A percentile compares a stretch with the other conserved stretches of the same genome.
Evolutionary conservation across 2,329 filamentous ascomycete species (phyloP).

Genomic region (Penicillium sp.): DNA sequence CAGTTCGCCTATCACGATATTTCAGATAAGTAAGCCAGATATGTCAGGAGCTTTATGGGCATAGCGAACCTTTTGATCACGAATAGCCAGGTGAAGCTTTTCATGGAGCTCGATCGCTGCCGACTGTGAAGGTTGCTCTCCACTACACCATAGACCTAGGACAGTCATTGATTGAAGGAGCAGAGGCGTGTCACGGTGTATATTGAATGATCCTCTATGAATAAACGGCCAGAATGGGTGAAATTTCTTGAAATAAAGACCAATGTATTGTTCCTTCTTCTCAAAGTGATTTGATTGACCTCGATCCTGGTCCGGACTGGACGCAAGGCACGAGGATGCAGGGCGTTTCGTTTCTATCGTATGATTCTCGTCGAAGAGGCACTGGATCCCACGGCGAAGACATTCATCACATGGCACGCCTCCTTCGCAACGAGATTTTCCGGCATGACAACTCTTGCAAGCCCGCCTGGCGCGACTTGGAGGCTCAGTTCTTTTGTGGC

Average conservation of each 20-base stretch:
- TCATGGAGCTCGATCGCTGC: constrained; percentile 26
- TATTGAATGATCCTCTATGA: constrained; percentile 22
- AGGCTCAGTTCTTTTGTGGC: constrained; percentile 15
- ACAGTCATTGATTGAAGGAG: constrained; percentile 30
- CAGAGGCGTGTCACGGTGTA: constrained; percentile 20
- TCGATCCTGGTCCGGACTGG: not conserved
- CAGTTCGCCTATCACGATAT: constrained; percentile 19
- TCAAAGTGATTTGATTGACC: not conserved
- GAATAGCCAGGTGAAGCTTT: constrained; percentile 22
- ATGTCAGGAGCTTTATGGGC: not conserved
- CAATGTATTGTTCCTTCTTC: constrained; percentile 16
- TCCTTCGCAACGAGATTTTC: constrained; percentile 21
- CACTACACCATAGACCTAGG: constrained; percentile 28
- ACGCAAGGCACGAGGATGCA: not conserved
- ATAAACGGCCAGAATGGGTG: constrained; percentile 32
- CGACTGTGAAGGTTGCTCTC: constrained; percentile 13
- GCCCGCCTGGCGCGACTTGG: constrained; percentile 11
- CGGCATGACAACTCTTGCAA: constrained; percentile 19
- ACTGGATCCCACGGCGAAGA: constrained; percentile 14
- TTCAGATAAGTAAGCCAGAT: not conserved
- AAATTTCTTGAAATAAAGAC: constrained; percentile 27
- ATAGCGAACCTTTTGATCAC: constrained; percentile 23
- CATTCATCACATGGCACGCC: constrained; percentile 19
- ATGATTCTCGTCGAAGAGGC: constrained; percentile 8
- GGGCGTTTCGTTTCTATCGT: not conserved